A percentile compares a stretch with the other conserved stretches of the same genome.
Conservation (phyloP, 805 yeast species). For the Naumovozyma castellii region DNA sequence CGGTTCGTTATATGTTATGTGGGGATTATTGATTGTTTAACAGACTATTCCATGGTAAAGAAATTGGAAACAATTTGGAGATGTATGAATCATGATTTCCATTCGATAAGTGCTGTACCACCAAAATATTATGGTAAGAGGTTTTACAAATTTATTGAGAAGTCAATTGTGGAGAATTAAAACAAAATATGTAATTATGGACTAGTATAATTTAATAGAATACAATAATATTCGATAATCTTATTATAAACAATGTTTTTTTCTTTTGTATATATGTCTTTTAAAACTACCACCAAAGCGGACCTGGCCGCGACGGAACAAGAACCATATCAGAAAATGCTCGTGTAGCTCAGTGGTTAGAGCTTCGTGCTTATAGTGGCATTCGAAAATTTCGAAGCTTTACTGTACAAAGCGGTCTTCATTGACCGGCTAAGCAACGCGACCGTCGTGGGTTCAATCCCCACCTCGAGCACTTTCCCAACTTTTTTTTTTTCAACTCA, state of each 20-base stretch:
- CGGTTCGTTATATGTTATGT: constrained; percentile 59
- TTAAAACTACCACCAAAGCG: not conserved
- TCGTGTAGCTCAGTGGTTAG: constrained; percentile 73
- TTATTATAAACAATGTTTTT: not conserved
- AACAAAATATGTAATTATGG: constrained; percentile 4
- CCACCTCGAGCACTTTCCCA: constrained; percentile 50
- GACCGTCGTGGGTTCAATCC: constrained; percentile 77
- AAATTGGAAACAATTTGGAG: constrained; percentile 61
- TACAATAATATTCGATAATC: no score
- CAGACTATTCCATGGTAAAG: constrained; percentile 66
- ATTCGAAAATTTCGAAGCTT: constrained; percentile 26
- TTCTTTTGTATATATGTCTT: no score
- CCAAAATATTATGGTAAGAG: constrained; percentile 83
- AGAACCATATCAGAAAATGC: constrained; percentile 29
- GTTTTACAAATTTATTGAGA: constrained; percentile 58
- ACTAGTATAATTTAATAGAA: no score
- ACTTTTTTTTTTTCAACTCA: constrained; percentile 11
- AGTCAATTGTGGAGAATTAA: no score
- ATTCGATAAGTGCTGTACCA: constrained; percentile 78
- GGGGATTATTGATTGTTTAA: constrained; percentile 90
- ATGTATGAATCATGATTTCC: constrained; percentile 55
- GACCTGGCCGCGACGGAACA: not conserved
- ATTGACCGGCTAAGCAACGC: constrained; percentile 44
- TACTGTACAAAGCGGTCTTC: constrained; percentile 21
- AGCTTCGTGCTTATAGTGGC: constrained; percentile 69